Base-by-base conservation (phyloP, 2,329 filamentous ascomycete genomes). In the Colletotrichum sp. region DNA sequence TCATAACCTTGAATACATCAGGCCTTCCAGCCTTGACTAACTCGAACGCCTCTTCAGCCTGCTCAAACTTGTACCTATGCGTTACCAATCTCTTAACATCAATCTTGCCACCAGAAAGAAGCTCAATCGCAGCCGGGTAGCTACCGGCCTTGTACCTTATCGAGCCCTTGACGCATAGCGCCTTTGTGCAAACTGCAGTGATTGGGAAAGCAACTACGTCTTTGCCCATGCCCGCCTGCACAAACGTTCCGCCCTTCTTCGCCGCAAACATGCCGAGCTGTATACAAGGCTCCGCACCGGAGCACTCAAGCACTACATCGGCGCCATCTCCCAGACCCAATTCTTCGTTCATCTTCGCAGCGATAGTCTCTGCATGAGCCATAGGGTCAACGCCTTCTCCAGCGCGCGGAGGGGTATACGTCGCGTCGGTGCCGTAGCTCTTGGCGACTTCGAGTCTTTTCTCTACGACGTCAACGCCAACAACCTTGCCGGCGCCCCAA, bases 231-330 rank as follows among this genome's bases (percentile, higher is more conserved):
- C 58, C 58, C 8, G 28, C 58, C 28, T 30, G 58, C 26, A 61
- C 28, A 32, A 30, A 30, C 5, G 26, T 61, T 6, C 26, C 58
- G 9, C 58, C 58, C 26, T 26, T n/a, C 18, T 61, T n/a, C 18
- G 28, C 26, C 24, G 58, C 28, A n/a, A n/a, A 30, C 24, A 61
- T 2, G 9, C 58, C 26, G 15, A 61, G 58, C 10, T 61, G 26
- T n/a, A 32, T n/a, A 21, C 26, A 61, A 32, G 26, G 1, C 58
- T 61, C 80, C 5, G 80, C 85, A 3, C 88, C 88, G 2, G 87
- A 88, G 18, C 85, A 86, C 67, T 90, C 58, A 21, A 61, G 28
- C 16, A 32, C 58, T 30, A 32, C 58, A 32, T 30, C 28, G 28
- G 28, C 58, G 58, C 28, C 26, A n/a, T 32, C 28, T 30, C 16